phyloP scores from a whole-genome alignment of 176 grass and related monocot genomes.

The Bothriochloa decipiens region DNA sequence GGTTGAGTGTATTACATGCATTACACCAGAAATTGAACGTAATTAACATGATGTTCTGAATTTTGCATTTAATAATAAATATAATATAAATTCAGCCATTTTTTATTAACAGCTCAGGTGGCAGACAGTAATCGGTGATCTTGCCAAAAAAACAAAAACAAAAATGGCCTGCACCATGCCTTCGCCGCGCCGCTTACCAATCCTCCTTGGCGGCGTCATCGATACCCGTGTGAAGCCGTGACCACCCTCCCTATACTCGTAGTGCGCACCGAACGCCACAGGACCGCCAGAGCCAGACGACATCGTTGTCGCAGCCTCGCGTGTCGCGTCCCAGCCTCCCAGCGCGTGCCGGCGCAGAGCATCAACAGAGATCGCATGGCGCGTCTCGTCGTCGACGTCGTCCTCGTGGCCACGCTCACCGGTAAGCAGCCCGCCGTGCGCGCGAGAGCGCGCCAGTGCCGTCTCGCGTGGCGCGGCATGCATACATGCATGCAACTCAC shows the following conservation, averaged over 20 bases:
- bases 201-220: background rate
- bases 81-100: background rate
- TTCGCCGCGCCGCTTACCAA: background rate
- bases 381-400: background rate
- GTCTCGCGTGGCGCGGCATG: background rate
- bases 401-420: conserved; percentile 21
- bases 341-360: background rate
- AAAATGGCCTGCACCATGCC: background rate
- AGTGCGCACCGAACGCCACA: background rate
- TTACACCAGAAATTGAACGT: background rate
- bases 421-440: conserved; percentile 19
- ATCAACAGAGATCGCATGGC: conserved; percentile 31
- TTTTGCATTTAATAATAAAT: too few relatives aligned
- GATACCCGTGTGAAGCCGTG: background rate
- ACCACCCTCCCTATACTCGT: conserved; percentile 1
- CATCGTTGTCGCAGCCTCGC: background rate
- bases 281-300: background rate
- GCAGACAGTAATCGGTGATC: too few relatives aligned
- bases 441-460: background rate
- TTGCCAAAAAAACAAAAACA: too few relatives aligned
- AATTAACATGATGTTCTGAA: background rate
- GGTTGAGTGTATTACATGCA: too few relatives aligned
- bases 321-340: conserved; percentile 20
- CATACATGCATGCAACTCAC: background rate
- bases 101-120: too few relatives aligned